Base-by-base conservation (phyloP, 441 rosid genomes). In the Raphanus hybrid region DNA sequence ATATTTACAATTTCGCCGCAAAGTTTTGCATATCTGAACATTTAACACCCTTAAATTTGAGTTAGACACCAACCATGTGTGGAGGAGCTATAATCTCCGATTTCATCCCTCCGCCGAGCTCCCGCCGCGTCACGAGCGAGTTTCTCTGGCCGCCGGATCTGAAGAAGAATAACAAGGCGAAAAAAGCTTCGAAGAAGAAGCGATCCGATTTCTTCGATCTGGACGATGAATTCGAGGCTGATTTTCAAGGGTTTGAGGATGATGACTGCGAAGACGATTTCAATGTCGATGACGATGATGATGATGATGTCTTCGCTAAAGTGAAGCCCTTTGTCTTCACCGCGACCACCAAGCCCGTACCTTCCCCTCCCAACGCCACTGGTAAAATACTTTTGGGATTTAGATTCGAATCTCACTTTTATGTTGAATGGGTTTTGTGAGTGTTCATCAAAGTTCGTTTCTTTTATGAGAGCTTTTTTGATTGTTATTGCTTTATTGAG, bases 61-160 rank as follows among this genome's bases (percentile, higher is more conserved):
- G 43, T 8, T 15, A 60, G 18, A 16, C 18, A 55, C 70, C 80
- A 29, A 74, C 80, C 89, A 93, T 93, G 98, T 93, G 98, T 87
- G 98, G 98, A 84, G 98, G 98, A 70, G 92, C 98, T n/a, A 87
- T 93, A 62, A 93, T 93, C 77, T 85, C 97, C 67, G 97, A 83
- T 70, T 87, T 86, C 79, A 86, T 90, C 3, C 78, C 89, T 39
- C 83, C 89, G 43, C 12, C 83, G 20, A 79, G 78, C 64, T 60
- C 88, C 35, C 78, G 84, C 77, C 83, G 83, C 35, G 77, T 86
- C 78, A 86, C 90, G 14, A 76, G 90, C 10, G 93, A 87, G 69
- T 86, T 74, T 50, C 75, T 89, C 9, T 93, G 95, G 98, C 87
- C 91, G 98, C 87, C 90, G 64, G 89, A 85, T 83, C 89, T 81